Evolutionary conservation across 2,329 filamentous ascomycete genomes (phyloP).

Genomic region (Verticillium klebahnii): DNA sequence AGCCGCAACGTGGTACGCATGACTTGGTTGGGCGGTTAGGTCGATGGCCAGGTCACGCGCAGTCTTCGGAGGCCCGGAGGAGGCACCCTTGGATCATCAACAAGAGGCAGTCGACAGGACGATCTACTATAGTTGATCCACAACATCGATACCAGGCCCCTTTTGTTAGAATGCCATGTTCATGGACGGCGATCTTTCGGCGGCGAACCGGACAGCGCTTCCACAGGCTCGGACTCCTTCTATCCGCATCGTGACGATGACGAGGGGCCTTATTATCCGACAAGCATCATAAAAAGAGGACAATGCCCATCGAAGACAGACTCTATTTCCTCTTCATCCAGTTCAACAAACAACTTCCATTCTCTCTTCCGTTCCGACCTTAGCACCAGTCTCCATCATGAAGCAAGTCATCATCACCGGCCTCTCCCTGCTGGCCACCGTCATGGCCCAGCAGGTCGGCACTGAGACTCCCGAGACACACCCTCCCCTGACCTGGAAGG

Average conservation of each 20-base stretch:
- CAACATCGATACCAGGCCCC: background rate
- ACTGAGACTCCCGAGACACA: slow-evolving; percentile 33
- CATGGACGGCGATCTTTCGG: background rate
- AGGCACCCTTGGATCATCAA: background rate
- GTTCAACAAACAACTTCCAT: background rate
- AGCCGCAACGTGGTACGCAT: background rate
- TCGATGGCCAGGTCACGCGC: background rate
- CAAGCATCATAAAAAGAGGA: background rate
- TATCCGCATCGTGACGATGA: background rate
- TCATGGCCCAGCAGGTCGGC: slow-evolving; percentile 36
- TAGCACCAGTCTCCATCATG: slow-evolving; percentile 17
- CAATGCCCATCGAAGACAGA: background rate
- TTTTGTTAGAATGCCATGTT: background rate
- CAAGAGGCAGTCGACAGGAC: background rate
- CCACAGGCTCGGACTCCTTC: background rate
- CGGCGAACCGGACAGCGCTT: background rate
- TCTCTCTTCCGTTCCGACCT: slow-evolving; percentile 1
- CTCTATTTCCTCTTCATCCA: background rate
- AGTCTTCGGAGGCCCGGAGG: background rate
- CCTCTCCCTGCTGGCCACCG: slow-evolving; percentile 24
- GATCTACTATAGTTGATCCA: background rate
- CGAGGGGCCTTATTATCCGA: background rate
- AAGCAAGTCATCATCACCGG: slow-evolving; percentile 8
- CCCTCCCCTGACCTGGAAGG: slow-evolving; percentile 38
- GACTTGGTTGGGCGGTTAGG: background rate